These are phyloP conservation scores for Allantophomopsis lycopodina DNA, from an alignment of 2,329 filamentous ascomycete genomes.

Conservation along the genomic window DNA sequence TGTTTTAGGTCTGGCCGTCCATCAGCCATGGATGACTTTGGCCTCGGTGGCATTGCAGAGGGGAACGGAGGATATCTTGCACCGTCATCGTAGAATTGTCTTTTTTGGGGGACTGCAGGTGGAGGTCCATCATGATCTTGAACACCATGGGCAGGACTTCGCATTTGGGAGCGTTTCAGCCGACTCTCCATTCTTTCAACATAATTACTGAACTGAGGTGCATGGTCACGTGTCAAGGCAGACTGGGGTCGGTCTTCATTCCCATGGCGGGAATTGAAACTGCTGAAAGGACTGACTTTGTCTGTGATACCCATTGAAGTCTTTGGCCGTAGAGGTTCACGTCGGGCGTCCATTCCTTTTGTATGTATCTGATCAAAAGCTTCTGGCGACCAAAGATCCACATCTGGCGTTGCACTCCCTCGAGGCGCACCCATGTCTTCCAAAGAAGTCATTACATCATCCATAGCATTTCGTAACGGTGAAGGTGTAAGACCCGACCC, in stretches of 20 bases:
- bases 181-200: constrained; percentile 85
- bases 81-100: constrained; percentile 22
- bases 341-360: constrained; percentile 11
- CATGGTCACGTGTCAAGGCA: constrained; percentile 36
- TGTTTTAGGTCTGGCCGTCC: constrained; percentile 36
- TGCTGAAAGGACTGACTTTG: constrained; percentile 23
- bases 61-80: no score
- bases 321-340: constrained; percentile 38
- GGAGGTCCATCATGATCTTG: constrained; percentile 1
- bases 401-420: constrained; percentile 37
- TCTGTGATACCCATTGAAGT: constrained; percentile 61
- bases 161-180: constrained; percentile 26
- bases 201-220: constrained; percentile 70
- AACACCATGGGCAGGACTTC: constrained; percentile 4
- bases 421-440: constrained; percentile 66
- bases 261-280: constrained; percentile 10
- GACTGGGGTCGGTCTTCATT: constrained; percentile 29
- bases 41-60: constrained; percentile 21
- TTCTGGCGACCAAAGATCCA: constrained; percentile 81
- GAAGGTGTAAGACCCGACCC: constrained; percentile 68
- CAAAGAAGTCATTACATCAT: constrained; percentile 91
- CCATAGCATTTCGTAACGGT: constrained; percentile 87
- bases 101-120: constrained; percentile 30
- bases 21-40: constrained; percentile 43
- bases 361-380: constrained; percentile 47